Percentiles rank a stretch among this genome's conserved stretches.
Conservation (phyloP, 805 yeast species). For the Starmerella stigmatis region DNA sequence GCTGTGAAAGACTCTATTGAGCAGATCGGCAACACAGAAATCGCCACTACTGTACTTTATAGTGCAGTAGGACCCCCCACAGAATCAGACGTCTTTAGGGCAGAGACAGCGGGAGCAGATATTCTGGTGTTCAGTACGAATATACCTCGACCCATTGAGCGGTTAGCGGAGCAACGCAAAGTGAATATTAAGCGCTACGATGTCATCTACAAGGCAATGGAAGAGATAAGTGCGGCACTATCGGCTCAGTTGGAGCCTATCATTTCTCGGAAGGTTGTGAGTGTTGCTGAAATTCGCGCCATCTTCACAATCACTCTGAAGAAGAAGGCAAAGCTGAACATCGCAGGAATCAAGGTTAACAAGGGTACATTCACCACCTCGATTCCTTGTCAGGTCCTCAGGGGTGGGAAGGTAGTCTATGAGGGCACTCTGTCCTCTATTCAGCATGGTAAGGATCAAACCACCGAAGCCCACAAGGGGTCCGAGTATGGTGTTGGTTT, state of each 20-base stretch:
- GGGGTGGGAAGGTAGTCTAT: slow-evolving; percentile 40
- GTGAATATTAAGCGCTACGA: slow-evolving; percentile 56
- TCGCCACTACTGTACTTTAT: slow-evolving; percentile 54
- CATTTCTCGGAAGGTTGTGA: slow-evolving; percentile 52
- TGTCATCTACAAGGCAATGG: slow-evolving; percentile 80
- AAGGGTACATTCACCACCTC: slow-evolving; percentile 57
- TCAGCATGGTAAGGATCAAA: slow-evolving; percentile 74
- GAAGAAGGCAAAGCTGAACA: slow-evolving; percentile 36
- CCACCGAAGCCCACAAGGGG: slow-evolving; percentile 67
- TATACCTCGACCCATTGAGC: slow-evolving; percentile 52
- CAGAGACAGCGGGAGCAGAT: slow-evolving; percentile 57
- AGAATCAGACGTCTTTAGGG: slow-evolving; percentile 56
- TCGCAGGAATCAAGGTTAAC: slow-evolving; percentile 81
- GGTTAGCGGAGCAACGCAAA: slow-evolving; percentile 46
- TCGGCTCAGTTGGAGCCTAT: slow-evolving; percentile 53
- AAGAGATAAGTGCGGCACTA: slow-evolving; percentile 61
- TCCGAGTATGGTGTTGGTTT: slow-evolving; percentile 82
- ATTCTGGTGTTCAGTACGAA: slow-evolving; percentile 69
- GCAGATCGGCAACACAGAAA: slow-evolving; percentile 80
- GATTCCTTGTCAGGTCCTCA: slow-evolving; percentile 46
- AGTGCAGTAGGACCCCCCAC: slow-evolving; percentile 71
- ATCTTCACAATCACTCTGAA: slow-evolving; percentile 59
- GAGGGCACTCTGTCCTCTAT: slow-evolving; percentile 60
- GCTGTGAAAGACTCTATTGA: slow-evolving; percentile 76
- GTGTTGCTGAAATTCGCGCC: slow-evolving; percentile 60